phyloP scores from a whole-genome alignment of 345 rosid genomes.

The Eutrema yunnanense region DNA sequence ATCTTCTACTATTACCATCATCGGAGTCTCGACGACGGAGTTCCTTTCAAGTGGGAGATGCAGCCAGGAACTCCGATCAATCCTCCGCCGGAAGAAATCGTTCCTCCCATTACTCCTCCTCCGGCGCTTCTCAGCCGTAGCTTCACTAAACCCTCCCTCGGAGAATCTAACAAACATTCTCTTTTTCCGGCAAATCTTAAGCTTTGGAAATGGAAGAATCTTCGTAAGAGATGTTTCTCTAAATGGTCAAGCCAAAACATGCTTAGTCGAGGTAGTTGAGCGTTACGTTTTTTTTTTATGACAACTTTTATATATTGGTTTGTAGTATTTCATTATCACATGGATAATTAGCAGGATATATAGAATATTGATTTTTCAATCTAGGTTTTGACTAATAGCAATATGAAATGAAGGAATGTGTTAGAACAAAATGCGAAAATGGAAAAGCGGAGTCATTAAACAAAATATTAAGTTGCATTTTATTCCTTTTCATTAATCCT shows the following conservation, averaged over 20 bases:
- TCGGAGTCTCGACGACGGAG: slow-evolving; percentile 25
- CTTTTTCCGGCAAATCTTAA: slow-evolving; percentile 28
- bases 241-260: slow-evolving; percentile 13
- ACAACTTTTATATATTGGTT: not conserved
- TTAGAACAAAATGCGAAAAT: not conserved
- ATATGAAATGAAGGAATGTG: not conserved
- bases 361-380: not conserved
- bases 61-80: slow-evolving; percentile 51
- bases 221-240: slow-evolving; percentile 21
- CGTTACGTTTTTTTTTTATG: not conserved
- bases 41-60: slow-evolving; percentile 69
- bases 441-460: not conserved
- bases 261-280: slow-evolving; percentile 9
- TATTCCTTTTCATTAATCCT: not conserved
- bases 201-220: slow-evolving; percentile 40
- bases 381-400: not conserved
- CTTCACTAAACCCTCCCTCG: slow-evolving; percentile 48
- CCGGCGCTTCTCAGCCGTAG: slow-evolving; percentile 55
- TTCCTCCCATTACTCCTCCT: slow-evolving; percentile 56
- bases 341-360: not conserved
- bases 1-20: slow-evolving; percentile 24
- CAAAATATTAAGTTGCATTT: not conserved
- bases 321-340: not conserved
- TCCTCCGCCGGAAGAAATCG: slow-evolving; percentile 25
- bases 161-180: slow-evolving; percentile 25